Conservation (phyloP, 441 rosid genomes). For the Erodium texanum region DNA sequence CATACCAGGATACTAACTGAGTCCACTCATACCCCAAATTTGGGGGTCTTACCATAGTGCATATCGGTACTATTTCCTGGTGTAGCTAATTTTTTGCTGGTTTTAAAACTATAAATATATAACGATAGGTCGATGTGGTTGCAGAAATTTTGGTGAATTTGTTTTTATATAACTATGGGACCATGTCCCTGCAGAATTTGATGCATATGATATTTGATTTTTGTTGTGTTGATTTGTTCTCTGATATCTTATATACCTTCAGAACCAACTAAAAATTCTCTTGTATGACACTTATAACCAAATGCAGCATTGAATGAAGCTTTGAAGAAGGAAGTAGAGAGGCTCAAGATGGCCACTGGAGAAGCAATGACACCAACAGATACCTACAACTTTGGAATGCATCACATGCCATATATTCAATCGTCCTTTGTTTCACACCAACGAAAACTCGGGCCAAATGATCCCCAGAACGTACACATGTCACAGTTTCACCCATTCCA, state of each 20-base stretch:
- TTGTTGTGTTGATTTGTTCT: neutral
- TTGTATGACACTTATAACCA: constrained; percentile 6
- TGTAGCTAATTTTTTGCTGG: neutral
- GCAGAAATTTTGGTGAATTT: neutral
- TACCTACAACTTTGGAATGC: constrained; percentile 65
- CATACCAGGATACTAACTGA: neutral
- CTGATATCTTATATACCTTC: neutral
- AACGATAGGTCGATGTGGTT: neutral
- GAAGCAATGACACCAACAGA: constrained; percentile 57
- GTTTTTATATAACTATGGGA: neutral
- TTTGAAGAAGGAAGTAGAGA: constrained; percentile 83
- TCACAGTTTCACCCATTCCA: constrained; percentile 54
- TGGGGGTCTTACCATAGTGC: neutral
- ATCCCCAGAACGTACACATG: constrained; percentile 18
- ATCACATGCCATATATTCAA: constrained; percentile 44
- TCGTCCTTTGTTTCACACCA: constrained; percentile 24
- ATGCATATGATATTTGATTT: constrained; percentile 5
- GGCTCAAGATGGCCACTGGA: constrained; percentile 80
- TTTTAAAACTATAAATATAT: neutral
- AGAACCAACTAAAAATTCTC: neutral
- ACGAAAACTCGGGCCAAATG: constrained; percentile 19
- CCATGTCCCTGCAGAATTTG: constrained; percentile 6
- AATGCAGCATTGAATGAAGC: constrained; percentile 73
- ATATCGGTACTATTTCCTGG: neutral
- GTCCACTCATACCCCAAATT: neutral